Conservation (phyloP, 495 filamentous ascomycete species). For the Aspergillus baeticus region DNA sequence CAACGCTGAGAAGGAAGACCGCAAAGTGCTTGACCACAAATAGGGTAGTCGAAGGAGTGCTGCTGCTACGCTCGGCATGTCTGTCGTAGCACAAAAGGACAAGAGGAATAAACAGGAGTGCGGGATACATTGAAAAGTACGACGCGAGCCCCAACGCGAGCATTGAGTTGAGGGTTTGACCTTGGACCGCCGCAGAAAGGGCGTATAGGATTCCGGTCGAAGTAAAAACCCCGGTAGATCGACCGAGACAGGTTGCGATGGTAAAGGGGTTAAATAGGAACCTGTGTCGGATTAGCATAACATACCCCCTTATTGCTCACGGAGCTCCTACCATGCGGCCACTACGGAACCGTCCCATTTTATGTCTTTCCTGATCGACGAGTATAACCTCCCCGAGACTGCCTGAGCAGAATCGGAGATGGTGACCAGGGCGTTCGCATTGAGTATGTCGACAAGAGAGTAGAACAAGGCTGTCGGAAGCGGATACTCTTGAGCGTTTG, state of each 20-base stretch:
- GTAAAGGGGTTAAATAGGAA: conserved; percentile 96
- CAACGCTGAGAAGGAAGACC: conserved; percentile 45
- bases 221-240: conserved; percentile 87
- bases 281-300: conserved; percentile 35
- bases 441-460: conserved; percentile 76
- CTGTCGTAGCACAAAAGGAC: conserved; percentile 79
- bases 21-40: conserved; percentile 54
- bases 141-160: conserved; percentile 81
- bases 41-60: conserved; percentile 21
- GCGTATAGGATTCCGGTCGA: conserved; percentile 85
- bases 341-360: conserved; percentile 74
- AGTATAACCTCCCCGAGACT: conserved; percentile 66
- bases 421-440: conserved; percentile 74
- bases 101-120: conserved; percentile 80
- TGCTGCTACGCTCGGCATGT: conserved; percentile 28
- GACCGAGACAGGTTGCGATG: conserved; percentile 86
- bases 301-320: neutral
- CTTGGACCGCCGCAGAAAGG: conserved; percentile 76
- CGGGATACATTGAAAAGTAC: conserved; percentile 90
- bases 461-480: conserved; percentile 78
- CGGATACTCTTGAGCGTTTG: conserved; percentile 60
- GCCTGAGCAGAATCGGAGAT: conserved; percentile 85
- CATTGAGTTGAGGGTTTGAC: conserved; percentile 73
- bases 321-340: conserved; percentile 64
- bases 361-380: conserved; percentile 73